Conservation (phyloP, 768 basidiomycete species). For the Trametes maxima region DNA sequence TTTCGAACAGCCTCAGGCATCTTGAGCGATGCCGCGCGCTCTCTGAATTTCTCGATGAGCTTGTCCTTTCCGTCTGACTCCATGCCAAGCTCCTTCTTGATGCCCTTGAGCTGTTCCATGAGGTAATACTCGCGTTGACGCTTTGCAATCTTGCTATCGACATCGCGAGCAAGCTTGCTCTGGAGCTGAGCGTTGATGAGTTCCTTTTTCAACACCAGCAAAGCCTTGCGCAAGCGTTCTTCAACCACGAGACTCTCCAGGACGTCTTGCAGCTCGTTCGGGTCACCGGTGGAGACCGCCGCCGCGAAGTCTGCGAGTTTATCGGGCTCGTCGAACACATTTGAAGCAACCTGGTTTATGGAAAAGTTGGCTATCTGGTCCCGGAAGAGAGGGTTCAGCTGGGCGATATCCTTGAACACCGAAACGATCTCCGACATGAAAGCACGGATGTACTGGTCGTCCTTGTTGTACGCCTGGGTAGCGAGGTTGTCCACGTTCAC, state of each 20-base stretch:
- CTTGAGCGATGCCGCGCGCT: slow-evolving; percentile 75
- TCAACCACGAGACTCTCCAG: slow-evolving; percentile 85
- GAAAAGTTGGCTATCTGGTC: slow-evolving; percentile 98
- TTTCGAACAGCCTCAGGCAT: slow-evolving; percentile 92
- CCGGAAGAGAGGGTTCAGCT: slow-evolving; percentile 95
- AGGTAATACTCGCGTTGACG: slow-evolving; percentile 93
- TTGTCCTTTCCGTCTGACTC: slow-evolving; percentile 95
- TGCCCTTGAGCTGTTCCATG: slow-evolving; percentile 95
- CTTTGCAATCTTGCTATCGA: slow-evolving; percentile 93
- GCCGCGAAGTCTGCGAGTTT: slow-evolving; percentile 98
- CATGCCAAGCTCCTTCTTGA: slow-evolving; percentile 96
- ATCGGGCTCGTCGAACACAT: slow-evolving; percentile 97
- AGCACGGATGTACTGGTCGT: slow-evolving; percentile 93
- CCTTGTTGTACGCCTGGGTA: slow-evolving; percentile 85
- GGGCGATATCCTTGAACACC: slow-evolving; percentile 98
- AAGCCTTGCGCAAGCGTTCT: slow-evolving; percentile 85
- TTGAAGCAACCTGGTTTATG: slow-evolving; percentile 88
- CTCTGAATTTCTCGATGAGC: slow-evolving; percentile 88
- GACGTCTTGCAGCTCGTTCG: slow-evolving; percentile 90
- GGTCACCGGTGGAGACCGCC: slow-evolving; percentile 92
- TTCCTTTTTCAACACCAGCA: slow-evolving; percentile 96
- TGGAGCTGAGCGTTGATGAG: slow-evolving; percentile 96
- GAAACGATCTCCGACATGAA: slow-evolving; percentile 96
- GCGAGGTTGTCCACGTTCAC: slow-evolving; percentile 84
- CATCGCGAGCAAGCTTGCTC: slow-evolving; percentile 88